Conservation (phyloP, 202 grass and related monocot genomes). For the Saccharum hybrid region DNA sequence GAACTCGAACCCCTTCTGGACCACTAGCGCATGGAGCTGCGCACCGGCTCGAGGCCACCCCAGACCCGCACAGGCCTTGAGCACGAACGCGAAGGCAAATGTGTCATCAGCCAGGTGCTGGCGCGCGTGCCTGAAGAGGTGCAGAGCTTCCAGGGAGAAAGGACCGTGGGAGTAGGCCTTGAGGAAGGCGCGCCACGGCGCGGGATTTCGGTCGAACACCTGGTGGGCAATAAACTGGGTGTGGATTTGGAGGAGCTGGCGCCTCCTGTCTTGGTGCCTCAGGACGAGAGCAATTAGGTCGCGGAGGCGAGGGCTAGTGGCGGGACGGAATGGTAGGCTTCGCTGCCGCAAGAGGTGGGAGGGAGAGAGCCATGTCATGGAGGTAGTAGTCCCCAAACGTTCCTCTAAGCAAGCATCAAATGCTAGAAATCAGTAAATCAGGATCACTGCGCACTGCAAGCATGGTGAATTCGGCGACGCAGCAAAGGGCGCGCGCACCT, state of each 20-base stretch:
- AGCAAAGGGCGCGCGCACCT: conserved; percentile 41
- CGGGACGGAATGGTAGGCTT: background rate
- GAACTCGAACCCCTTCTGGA: conserved; percentile 57
- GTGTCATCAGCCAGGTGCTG: conserved; percentile 48
- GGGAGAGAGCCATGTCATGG: conserved; percentile 47
- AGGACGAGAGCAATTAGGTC: conserved; percentile 42
- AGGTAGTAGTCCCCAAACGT: background rate
- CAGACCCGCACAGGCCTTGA: conserved; percentile 52
- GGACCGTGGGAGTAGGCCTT: conserved; percentile 64
- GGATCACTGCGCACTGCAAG: background rate
- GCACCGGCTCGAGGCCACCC: conserved; percentile 7
- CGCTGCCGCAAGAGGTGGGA: background rate
- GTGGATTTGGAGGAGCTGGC: conserved; percentile 57
- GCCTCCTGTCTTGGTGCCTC: conserved; percentile 42
- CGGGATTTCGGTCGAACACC: conserved; percentile 47
- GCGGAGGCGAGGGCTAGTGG: background rate
- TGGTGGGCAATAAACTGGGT: conserved; percentile 53
- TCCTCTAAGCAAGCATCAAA: background rate
- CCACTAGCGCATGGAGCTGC: conserved; percentile 55
- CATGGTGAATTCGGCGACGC: background rate
- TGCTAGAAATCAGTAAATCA: conserved; percentile 1
- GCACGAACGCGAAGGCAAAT: conserved; percentile 53
- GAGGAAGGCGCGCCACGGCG: conserved; percentile 58
- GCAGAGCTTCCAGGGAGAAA: conserved; percentile 60
- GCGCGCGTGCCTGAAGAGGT: conserved; percentile 48